These are phyloP conservation scores for Trichoderma brevicompactum DNA, from an alignment of 2,329 filamentous ascomycete genomes.

Conservation along the genomic window DNA sequence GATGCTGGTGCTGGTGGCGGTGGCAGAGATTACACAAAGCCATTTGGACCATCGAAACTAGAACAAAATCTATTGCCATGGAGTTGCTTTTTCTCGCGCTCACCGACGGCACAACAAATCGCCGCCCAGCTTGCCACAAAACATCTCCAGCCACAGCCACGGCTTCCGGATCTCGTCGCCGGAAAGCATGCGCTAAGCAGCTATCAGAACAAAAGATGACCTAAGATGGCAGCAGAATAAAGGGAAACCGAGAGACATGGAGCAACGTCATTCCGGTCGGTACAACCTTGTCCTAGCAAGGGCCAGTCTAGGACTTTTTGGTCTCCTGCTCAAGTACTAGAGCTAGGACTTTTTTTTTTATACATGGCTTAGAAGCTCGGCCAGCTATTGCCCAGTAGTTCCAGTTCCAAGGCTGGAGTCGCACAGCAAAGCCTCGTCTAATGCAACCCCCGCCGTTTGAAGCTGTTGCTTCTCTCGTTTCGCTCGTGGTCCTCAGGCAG, in stretches of 20 bases:
- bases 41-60: neutral
- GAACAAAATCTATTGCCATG: neutral
- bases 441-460: constrained; percentile 9
- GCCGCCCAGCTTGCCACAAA: neutral
- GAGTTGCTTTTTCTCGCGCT: neutral
- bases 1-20: constrained; percentile 6
- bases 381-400: neutral
- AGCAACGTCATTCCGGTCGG: constrained; percentile 20
- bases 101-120: constrained; percentile 9
- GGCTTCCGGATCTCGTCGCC: neutral
- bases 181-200: neutral
- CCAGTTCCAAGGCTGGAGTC: neutral
- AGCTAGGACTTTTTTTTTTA: constrained; percentile 19
- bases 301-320: neutral
- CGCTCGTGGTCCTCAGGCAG: neutral
- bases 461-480: neutral
- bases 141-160: neutral
- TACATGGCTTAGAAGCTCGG: neutral
- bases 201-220: neutral
- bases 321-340: neutral
- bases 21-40: constrained; percentile 2
- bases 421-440: constrained; percentile 13
- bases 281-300: constrained; percentile 14
- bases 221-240: neutral
- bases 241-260: constrained; percentile 2